A percentile compares a stretch with the other conserved stretches of the same genome.
Conservation (phyloP, 2,329 filamentous ascomycete genomes). For the Gnomoniopsis smithogilvyi region DNA sequence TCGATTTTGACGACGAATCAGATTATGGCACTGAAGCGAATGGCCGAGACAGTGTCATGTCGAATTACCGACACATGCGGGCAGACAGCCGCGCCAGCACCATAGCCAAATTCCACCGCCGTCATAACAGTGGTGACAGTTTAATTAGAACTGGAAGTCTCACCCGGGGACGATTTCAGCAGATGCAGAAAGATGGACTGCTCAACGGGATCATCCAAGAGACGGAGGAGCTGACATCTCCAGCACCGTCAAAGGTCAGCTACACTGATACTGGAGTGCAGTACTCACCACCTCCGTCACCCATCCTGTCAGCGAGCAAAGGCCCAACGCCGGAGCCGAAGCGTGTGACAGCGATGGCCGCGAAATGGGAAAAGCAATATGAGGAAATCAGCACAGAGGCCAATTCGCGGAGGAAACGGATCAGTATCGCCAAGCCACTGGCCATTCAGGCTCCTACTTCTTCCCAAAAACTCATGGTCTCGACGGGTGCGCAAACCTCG, state of each 20-base stretch:
- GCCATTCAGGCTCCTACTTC: constrained; percentile 41
- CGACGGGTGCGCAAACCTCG: constrained; percentile 59
- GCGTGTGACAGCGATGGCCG: constrained; percentile 23
- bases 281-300: constrained; percentile 79
- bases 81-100: constrained; percentile 58
- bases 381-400: constrained; percentile 58
- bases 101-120: constrained; percentile 45
- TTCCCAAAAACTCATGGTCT: constrained; percentile 54
- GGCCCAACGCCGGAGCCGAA: constrained; percentile 40
- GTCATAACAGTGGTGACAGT: constrained; percentile 59
- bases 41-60: constrained; percentile 61
- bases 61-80: constrained; percentile 47
- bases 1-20: constrained; percentile 82
- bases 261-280: constrained; percentile 80
- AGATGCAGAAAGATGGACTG: constrained; percentile 41
- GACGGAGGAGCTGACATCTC: constrained; percentile 37
- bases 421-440: constrained; percentile 50
- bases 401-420: constrained; percentile 70
- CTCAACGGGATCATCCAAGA: constrained; percentile 49
- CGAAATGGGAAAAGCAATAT: constrained; percentile 35
- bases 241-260: constrained; percentile 35
- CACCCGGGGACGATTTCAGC: constrained; percentile 48
- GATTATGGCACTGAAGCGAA: constrained; percentile 69
- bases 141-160: constrained; percentile 53
- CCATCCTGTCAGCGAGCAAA: constrained; percentile 43